Conservation (phyloP, 2,329 filamentous ascomycete species). For the Aspergillus nomiae region DNA sequence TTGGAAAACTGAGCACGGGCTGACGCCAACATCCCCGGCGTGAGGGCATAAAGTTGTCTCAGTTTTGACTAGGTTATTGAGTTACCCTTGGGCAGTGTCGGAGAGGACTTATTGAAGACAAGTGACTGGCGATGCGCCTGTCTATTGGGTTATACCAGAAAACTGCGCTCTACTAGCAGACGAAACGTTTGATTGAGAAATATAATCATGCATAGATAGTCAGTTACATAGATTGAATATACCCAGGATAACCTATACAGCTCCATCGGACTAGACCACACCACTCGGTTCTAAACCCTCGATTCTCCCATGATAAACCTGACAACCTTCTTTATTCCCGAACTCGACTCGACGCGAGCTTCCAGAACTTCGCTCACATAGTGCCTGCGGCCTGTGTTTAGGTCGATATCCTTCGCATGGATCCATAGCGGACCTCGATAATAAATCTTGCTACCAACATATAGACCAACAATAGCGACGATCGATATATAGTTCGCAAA, state of each 20-base stretch:
- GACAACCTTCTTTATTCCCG: background rate
- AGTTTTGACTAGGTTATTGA: background rate
- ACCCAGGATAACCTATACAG: background rate
- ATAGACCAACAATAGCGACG: constrained; percentile 44
- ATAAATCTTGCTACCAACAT: constrained; percentile 42
- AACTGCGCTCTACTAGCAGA: background rate
- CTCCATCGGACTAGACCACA: background rate
- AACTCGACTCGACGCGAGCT: background rate
- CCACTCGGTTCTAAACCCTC: background rate
- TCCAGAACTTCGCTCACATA: constrained; percentile 3
- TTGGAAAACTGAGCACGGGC: background rate
- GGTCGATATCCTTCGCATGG: constrained; percentile 32
- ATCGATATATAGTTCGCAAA: constrained; percentile 52
- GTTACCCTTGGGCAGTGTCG: background rate
- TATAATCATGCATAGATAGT: background rate
- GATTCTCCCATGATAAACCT: background rate
- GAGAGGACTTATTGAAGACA: background rate
- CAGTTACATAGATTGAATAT: background rate
- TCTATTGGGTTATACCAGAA: background rate
- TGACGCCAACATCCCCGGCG: background rate
- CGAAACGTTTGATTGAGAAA: background rate
- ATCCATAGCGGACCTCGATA: constrained; percentile 41
- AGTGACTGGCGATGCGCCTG: background rate
- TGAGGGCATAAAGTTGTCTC: background rate
- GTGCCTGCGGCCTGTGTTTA: constrained; percentile 26